These are phyloP conservation scores for Zymoseptoria crescenta DNA, from an alignment of 2,329 filamentous ascomycete genomes.

Conservation along the genomic window DNA sequence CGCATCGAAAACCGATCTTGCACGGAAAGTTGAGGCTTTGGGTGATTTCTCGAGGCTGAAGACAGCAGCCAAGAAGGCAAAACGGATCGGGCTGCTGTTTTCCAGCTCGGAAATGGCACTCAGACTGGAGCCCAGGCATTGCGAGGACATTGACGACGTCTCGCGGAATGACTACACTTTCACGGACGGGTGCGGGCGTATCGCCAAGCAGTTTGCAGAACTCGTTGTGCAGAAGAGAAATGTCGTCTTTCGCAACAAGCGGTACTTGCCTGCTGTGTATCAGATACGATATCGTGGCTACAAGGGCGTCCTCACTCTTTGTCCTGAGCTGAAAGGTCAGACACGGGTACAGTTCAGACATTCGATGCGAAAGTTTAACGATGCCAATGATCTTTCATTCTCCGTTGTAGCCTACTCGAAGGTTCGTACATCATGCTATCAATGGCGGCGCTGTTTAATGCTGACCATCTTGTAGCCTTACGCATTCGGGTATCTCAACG, in stretches of 20 bases:
- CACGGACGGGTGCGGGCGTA: constrained; percentile 1
- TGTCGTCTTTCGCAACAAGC: constrained; percentile 1
- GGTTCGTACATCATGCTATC: neutral
- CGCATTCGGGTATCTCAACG: constrained; percentile 3
- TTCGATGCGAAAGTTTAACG: constrained; percentile 2
- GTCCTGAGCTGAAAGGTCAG: neutral
- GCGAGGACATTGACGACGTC: constrained; percentile 1
- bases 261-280: constrained; percentile 1
- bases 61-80: constrained; percentile 1
- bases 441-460: neutral
- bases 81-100: constrained; percentile 2
- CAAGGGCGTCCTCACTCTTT: constrained; percentile 1
- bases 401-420: constrained; percentile 1
- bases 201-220: neutral
- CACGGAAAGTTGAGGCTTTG: neutral
- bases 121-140: neutral
- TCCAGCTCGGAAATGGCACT: neutral
- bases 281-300: constrained; percentile 5
- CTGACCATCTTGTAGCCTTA: neutral
- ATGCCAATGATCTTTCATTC: constrained; percentile 4
- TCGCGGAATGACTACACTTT: neutral
- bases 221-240: neutral
- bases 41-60: neutral
- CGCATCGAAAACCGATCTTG: neutral
- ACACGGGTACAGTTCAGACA: neutral